Conservation (phyloP, 2,329 filamentous ascomycete genomes). For the Colletotrichum lupini region DNA sequence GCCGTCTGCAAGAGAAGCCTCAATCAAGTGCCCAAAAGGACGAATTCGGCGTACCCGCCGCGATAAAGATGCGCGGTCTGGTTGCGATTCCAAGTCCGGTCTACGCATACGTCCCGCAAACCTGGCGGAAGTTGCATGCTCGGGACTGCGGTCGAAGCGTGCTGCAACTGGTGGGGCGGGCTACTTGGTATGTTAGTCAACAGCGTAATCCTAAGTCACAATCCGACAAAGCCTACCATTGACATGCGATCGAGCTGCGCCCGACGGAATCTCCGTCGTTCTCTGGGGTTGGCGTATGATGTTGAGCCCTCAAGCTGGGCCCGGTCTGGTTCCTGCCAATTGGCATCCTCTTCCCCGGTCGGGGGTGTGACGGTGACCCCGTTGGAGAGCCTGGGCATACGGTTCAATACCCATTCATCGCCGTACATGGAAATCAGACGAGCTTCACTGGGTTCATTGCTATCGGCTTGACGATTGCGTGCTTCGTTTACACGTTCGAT, state of each 20-base stretch:
- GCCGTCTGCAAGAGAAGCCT: conserved; percentile 65
- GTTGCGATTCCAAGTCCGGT: background rate
- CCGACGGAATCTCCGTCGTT: conserved; percentile 11
- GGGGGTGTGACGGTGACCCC: conserved; percentile 7
- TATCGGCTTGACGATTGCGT: background rate
- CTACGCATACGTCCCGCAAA: background rate
- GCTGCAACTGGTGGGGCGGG: conserved; percentile 35
- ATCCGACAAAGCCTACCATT: conserved; percentile 7
- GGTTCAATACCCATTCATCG: conserved; percentile 25
- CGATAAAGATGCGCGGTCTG: background rate
- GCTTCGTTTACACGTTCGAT: background rate
- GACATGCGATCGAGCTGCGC: conserved; percentile 28
- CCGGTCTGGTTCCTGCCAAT: conserved; percentile 17
- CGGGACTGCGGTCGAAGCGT: conserved; percentile 36
- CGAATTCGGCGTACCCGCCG: conserved; percentile 2
- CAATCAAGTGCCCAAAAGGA: conserved; percentile 10
- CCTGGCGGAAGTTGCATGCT: conserved; percentile 18
- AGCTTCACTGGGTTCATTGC: conserved; percentile 1
- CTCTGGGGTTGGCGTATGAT: background rate
- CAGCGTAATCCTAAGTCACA: background rate
- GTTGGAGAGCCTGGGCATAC: background rate
- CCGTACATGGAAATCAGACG: conserved; percentile 26
- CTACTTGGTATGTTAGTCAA: conserved; percentile 10
- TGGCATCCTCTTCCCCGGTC: conserved; percentile 4
- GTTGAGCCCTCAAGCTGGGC: background rate